Conservation (phyloP, 2,329 filamentous ascomycete genomes). For the Spiromastix sp. region DNA sequence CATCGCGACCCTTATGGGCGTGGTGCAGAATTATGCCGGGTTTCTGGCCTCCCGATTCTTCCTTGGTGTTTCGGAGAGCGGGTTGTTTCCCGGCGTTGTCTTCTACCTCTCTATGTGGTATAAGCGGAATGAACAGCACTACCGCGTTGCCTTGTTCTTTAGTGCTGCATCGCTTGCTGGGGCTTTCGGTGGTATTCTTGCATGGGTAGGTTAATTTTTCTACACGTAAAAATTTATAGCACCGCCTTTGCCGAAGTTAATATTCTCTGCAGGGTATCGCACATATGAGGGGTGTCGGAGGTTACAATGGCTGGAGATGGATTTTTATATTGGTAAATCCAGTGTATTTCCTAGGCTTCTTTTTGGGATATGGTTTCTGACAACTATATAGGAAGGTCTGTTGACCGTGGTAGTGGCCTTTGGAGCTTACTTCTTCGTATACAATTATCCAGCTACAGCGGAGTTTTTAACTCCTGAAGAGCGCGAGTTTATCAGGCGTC, state of each 20-base stretch:
- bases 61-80: conserved; percentile 41
- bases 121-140: conserved; percentile 44
- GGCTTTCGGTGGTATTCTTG: conserved; percentile 45
- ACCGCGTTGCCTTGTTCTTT: conserved; percentile 47
- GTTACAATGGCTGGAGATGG: conserved; percentile 37
- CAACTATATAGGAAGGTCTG: conserved; percentile 50
- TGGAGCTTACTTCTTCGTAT: conserved; percentile 29
- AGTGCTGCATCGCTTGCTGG: conserved; percentile 45
- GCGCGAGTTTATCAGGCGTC: conserved; percentile 48
- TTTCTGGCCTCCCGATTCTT: conserved; percentile 39
- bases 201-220: conserved; percentile 33
- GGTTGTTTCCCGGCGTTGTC: conserved; percentile 40
- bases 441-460: conserved; percentile 33
- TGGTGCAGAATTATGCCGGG: conserved; percentile 31
- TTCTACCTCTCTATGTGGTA: conserved; percentile 46
- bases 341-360: background rate
- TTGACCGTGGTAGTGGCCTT: conserved; percentile 50
- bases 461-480: conserved; percentile 38
- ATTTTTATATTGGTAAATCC: conserved; percentile 32
- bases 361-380: background rate
- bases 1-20: conserved; percentile 39
- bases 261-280: conserved; percentile 25
- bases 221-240: background rate
- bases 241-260: background rate
- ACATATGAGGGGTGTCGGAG: conserved; percentile 26